Percentiles rank a stretch among this genome's conserved stretches.
phyloP scores from a whole-genome alignment of 108 stramenopile genomes.

The Conticribra weissflogii region DNA sequence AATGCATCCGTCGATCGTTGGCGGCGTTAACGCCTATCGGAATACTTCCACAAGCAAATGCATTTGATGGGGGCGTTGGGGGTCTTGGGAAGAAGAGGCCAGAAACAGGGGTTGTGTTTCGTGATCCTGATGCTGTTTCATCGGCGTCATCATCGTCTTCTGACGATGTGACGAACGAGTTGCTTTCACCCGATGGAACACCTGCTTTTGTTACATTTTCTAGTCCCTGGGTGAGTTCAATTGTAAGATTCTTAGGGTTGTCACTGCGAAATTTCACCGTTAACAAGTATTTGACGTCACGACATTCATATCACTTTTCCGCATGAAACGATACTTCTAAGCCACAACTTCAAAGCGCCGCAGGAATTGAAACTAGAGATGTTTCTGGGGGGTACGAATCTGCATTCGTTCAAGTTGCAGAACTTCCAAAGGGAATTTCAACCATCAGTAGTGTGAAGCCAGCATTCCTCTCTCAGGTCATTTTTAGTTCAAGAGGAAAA shows the following conservation, averaged over 20 bases:
- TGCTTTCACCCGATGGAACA: slow-evolving; percentile 45
- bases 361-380: slow-evolving; percentile 76
- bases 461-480: slow-evolving; percentile 29
- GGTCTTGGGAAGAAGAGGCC: slow-evolving; percentile 87
- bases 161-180: slow-evolving; percentile 36
- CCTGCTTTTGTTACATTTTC: slow-evolving; percentile 42
- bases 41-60: slow-evolving; percentile 33
- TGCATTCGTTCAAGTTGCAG: slow-evolving; percentile 73
- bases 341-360: slow-evolving; percentile 63
- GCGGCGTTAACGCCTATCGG: no score
- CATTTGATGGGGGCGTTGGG: slow-evolving; percentile 84
- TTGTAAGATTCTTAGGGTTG: background rate
- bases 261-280: background rate
- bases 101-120: slow-evolving; percentile 75
- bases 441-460: slow-evolving; percentile 33
- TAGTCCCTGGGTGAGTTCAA: slow-evolving; percentile 36
- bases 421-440: slow-evolving; percentile 47
- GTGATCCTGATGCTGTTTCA: slow-evolving; percentile 34
- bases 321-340: no score
- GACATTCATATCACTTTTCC: no score
- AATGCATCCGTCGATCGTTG: no score
- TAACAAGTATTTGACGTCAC: no score
- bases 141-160: slow-evolving; percentile 16
- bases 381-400: slow-evolving; percentile 66
- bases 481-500: slow-evolving; percentile 68